A percentile compares a stretch with the other conserved stretches of the same genome.
Conservation (phyloP, 108 stramenopile genomes). For the Fistulifera pelliculosa region DNA sequence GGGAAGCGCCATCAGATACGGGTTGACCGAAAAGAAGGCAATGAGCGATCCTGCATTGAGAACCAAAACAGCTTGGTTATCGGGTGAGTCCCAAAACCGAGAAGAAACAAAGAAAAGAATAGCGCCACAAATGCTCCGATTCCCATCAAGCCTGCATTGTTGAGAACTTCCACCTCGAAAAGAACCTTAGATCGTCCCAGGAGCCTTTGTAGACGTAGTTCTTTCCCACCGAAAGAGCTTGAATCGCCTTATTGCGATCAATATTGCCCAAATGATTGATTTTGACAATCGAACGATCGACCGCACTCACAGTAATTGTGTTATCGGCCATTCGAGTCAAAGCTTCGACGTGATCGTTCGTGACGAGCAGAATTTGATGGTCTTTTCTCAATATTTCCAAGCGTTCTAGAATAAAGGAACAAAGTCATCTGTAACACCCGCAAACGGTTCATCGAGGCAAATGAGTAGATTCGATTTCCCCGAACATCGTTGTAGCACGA, state of each 20-base stretch:
- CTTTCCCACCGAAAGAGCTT: constrained; percentile 41
- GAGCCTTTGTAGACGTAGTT: constrained; percentile 21
- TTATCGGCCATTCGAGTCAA: constrained; percentile 49
- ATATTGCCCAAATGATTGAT: constrained; percentile 34
- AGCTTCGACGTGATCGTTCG: constrained; percentile 56
- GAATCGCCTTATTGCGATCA: constrained; percentile 33
- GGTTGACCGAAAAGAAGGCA: constrained; percentile 44
- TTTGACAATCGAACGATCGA: constrained; percentile 26
- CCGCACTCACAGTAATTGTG: constrained; percentile 48
- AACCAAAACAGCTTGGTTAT: constrained; percentile 31
- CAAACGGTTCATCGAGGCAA: constrained; percentile 56
- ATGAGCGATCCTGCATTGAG: constrained; percentile 34
- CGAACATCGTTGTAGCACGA: constrained; percentile 36
- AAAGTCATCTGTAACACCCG: constrained; percentile 65
- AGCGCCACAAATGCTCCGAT: constrained; percentile 26
- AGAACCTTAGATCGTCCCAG: constrained; percentile 46
- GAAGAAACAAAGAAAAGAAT: constrained; percentile 27
- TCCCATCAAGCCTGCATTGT: constrained; percentile 26
- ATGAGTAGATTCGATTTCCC: constrained; percentile 35
- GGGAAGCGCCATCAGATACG: constrained; percentile 36
- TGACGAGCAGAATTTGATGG: constrained; percentile 53
- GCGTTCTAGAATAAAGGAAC: constrained; percentile 47
- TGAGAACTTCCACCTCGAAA: constrained; percentile 41
- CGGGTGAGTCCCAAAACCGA: constrained; percentile 40
- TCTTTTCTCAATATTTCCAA: constrained; percentile 31